Evolutionary conservation across 2,329 filamentous ascomycete genomes (phyloP).

Genomic region (Zymoseptoria ardabiliae): DNA sequence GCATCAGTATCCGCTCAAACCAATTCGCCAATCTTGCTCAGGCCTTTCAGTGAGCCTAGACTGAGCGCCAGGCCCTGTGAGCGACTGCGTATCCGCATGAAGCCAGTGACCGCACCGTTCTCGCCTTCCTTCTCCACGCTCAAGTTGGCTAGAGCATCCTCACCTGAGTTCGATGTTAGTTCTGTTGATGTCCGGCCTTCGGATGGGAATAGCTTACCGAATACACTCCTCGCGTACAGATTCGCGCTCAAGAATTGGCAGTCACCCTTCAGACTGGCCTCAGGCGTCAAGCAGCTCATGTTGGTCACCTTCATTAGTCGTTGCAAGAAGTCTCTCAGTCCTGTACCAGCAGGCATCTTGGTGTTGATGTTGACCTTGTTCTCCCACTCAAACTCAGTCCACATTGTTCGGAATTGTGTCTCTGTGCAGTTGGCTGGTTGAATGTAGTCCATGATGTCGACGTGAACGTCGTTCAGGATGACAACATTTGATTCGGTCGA

Average conservation of each 20-base stretch:
- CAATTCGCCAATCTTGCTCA: constrained; percentile 59
- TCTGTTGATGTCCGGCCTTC: background rate
- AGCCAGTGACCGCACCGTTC: constrained; percentile 89
- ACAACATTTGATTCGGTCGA: constrained; percentile 93
- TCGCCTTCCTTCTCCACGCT: constrained; percentile 98
- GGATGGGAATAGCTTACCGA: constrained; percentile 61
- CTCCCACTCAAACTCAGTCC: constrained; percentile 99
- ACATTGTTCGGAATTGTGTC: constrained; percentile 99
- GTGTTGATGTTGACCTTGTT: constrained; percentile 99
- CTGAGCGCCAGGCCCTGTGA: constrained; percentile 92
- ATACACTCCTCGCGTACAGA: constrained; percentile 90
- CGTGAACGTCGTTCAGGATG: constrained; percentile 94
- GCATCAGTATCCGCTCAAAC: constrained; percentile 19
- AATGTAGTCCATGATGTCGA: constrained; percentile 99
- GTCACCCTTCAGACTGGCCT: constrained; percentile 92
- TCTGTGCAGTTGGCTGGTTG: constrained; percentile 94
- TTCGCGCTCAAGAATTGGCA: constrained; percentile 98
- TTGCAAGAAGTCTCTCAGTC: constrained; percentile 81
- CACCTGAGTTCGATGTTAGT: constrained; percentile 52
- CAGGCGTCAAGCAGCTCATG: constrained; percentile 95
- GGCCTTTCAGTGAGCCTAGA: constrained; percentile 85
- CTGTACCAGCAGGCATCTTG: constrained; percentile 66
- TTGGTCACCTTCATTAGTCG: constrained; percentile 97
- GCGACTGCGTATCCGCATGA: constrained; percentile 94
- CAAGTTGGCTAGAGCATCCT: constrained; percentile 94